Base-by-base conservation (phyloP, 768 basidiomycete species). In the Hericium coralloides region DNA sequence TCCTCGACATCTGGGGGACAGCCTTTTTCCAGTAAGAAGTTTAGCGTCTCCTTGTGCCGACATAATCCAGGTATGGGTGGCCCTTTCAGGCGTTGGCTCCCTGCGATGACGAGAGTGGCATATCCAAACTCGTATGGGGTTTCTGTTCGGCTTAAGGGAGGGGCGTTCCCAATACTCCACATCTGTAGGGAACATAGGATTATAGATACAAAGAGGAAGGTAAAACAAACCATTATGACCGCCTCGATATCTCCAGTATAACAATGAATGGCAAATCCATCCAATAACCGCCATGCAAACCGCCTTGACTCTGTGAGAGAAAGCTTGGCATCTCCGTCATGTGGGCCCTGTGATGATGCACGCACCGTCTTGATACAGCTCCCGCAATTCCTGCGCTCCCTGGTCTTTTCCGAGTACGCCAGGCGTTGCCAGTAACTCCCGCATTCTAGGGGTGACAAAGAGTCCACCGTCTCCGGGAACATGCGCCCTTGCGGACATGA, bases 1-100 rank as follows among this genome's bases (percentile, higher is more conserved):
- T 82, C 82, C 1, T 67, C 66, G 1, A 72, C 23, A 50, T 80
- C 70, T 2, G 71, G 65, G 2, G 77, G 69, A 0, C 74, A 68
- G 14, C 79, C 79, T 0, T 65, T 58, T 0, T 70, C 64, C 38
- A 82, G 67, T 18, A 84, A 73, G 12, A 50, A n/a, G 39, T 67
- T 63, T 52, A 82, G 67, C 12, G 72, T 66, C 4, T 73, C 75
- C n/a, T 62, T 39, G 58, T 76, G 70, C 48, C 66, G 60, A 12
- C 49, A 2, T 10, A 25, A 14, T 18, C 17, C 23, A 8, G 49
- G n/a, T 31, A 6, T 31, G 12, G 49, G 18, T 14, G 8, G 15
- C 20, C 17, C 49, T 3, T 8, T 8, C 18, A 12, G 2, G 18
- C 49, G 49, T 52, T 66, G 61, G 6, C 60, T 53, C 15, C 66